Conservation (phyloP, 2,329 filamentous ascomycete species). For the Dissoconium aciculare region DNA sequence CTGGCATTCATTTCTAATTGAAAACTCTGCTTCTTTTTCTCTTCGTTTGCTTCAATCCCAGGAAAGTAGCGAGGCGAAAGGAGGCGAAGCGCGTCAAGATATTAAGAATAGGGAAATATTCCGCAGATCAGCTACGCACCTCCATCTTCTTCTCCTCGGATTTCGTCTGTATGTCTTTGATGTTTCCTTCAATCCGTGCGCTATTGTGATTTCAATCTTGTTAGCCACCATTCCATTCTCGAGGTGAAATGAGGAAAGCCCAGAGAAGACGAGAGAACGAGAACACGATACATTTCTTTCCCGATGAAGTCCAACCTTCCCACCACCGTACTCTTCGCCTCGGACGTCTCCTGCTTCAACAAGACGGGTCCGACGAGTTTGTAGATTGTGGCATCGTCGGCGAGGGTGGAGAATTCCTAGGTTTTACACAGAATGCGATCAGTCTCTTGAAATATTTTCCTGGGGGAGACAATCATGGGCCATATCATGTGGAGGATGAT, state of each 20-base stretch:
- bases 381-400: constrained; percentile 79
- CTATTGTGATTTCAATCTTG: constrained; percentile 27
- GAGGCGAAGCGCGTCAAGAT: too few species aligned
- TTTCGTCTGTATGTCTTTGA: constrained; percentile 48
- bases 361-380: constrained; percentile 88
- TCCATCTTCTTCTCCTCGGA: constrained; percentile 51
- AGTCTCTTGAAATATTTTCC: too few species aligned
- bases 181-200: constrained; percentile 51
- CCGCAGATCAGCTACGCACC: too few species aligned
- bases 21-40: too few species aligned
- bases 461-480: too few species aligned
- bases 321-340: constrained; percentile 82
- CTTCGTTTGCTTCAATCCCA: too few species aligned
- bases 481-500: constrained; percentile 5
- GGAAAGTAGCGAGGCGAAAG: too few species aligned
- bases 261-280: background rate
- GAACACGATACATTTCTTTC: constrained; percentile 60
- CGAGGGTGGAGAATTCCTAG: constrained; percentile 68
- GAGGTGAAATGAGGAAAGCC: background rate
- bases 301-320: constrained; percentile 82
- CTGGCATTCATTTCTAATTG: too few species aligned
- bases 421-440: constrained; percentile 1
- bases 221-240: background rate
- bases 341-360: constrained; percentile 82
- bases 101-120: too few species aligned